Percentiles rank a stretch among this genome's conserved stretches.
These are phyloP conservation scores for Nitzschia sp. DNA, from an alignment of 108 stramenopile genomes.

Conservation along the genomic window DNA sequence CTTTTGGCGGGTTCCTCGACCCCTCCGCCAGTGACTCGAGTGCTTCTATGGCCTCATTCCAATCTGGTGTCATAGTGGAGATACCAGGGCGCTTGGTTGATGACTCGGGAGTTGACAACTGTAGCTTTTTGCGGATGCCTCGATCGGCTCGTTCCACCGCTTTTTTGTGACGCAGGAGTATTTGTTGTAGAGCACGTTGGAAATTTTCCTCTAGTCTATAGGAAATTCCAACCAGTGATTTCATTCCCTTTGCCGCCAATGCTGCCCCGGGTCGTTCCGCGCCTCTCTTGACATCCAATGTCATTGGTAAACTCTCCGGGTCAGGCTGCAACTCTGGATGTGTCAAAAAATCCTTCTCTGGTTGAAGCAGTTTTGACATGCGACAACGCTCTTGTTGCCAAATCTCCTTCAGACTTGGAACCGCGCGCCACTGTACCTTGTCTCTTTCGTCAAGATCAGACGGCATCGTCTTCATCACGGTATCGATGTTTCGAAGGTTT, in stretches of 20 bases:
- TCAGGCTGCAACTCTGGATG: conserved; percentile 12
- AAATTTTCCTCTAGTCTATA: conserved; percentile 68
- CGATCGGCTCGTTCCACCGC: conserved; percentile 24
- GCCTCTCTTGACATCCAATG: conserved; percentile 67
- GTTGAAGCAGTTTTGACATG: conserved; percentile 61
- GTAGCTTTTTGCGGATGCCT: not conserved
- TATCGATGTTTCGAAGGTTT: conserved; percentile 63
- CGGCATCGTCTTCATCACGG: conserved; percentile 61
- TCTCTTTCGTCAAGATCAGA: conserved; percentile 52
- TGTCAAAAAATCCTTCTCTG: conserved; percentile 68
- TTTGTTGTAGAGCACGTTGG: conserved; percentile 63
- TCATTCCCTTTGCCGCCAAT: conserved; percentile 65
- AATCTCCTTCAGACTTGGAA: conserved; percentile 83
- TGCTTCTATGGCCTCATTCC: conserved; percentile 28
- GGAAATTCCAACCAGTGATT: conserved; percentile 56
- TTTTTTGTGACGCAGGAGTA: conserved; percentile 43
- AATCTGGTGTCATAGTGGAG: conserved; percentile 8
- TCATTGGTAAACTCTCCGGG: conserved; percentile 44
- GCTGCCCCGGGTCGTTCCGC: conserved; percentile 62
- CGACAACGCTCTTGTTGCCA: conserved; percentile 80
- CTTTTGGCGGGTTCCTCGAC: not conserved
- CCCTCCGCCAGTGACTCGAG: conserved; percentile 10
- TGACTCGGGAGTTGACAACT: not conserved
- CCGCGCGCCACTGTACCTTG: conserved; percentile 83
- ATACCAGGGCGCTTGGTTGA: not conserved